Base-by-base conservation (phyloP, 345 rosid species). In the Punica granatum region DNA sequence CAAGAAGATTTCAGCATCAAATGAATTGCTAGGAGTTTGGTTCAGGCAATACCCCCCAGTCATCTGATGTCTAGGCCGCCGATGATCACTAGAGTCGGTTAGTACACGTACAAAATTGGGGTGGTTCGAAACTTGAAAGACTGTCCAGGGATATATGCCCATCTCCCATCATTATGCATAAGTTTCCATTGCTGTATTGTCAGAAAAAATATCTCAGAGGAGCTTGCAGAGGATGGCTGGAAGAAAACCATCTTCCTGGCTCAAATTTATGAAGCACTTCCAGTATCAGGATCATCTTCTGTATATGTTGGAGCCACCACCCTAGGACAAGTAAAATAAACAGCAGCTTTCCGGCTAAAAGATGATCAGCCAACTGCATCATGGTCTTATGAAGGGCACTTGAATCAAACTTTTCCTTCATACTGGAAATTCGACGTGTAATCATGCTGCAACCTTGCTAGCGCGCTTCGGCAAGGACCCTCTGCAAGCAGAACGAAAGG, bases 381-480 rank as follows among this genome's bases (percentile, higher is more conserved):
- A 32, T 16, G 7, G 43, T 44, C 34, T 56, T 10, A 30, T 14
- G 25, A n/a, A 13, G 18, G 26, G 11, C 48, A n/a, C 46, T 33
- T 12, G 44, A 21, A 72, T 87, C 79, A 94, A 64, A 91, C 98
- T 82, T 94, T 94, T 68, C 98, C 98, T 78, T 56, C 82, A 32
- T 88, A 91, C 71, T 77, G 87, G 85, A 91, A 94, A 76, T 89
- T 84, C 73, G 78, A 69, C 74, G 84, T 86, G 83, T 88, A 84
- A 69, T 91, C 98, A 58, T 86, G 89, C 77, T 82, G 91, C 89
- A 94, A 73, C 54, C 69, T 64, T 53, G 91, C 81, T 68, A 94
- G 72, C 18, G 85, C 82, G 78, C 80, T 89, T 69, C 99, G 78
- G 85, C 99, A 89, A 64, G 98, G 93, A 73, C 96, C 95, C 85